These are phyloP conservation scores for Globisporangium apiculatum DNA, from an alignment of 352 stramenopile species.

Conservation along the genomic window DNA sequence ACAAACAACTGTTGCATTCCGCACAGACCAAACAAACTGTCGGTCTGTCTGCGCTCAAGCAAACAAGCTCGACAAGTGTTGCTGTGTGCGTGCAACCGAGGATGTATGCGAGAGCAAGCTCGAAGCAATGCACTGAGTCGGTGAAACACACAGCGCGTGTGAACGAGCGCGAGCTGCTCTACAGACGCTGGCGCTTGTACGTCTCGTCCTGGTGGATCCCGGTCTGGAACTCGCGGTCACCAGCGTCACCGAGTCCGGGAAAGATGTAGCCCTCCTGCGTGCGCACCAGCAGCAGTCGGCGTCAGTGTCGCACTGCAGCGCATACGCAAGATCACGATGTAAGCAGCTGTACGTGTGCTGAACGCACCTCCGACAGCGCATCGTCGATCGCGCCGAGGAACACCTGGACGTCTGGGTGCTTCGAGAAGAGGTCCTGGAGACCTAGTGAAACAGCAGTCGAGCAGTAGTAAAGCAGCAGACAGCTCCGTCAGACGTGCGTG, in stretches of 20 bases:
- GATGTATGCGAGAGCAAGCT: too few species aligned
- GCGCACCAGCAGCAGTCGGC: slow-evolving; percentile 6
- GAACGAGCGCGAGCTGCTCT: slow-evolving; percentile 1
- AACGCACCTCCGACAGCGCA: slow-evolving; percentile 50
- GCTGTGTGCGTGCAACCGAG: too few species aligned
- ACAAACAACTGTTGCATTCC: too few species aligned
- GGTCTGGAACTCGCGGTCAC: slow-evolving; percentile 81
- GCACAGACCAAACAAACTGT: too few species aligned
- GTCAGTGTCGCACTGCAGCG: background rate
- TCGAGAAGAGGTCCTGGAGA: slow-evolving; percentile 69
- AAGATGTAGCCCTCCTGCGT: slow-evolving; percentile 71
- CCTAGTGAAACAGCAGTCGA: slow-evolving; percentile 15
- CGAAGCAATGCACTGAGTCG: too few species aligned
- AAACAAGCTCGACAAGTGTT: too few species aligned
- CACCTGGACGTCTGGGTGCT: slow-evolving; percentile 76
- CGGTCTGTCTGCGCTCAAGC: too few species aligned
- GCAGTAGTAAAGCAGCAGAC: background rate
- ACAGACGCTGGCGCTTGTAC: slow-evolving; percentile 62
- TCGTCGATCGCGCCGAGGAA: slow-evolving; percentile 76
- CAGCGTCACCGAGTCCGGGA: slow-evolving; percentile 74
- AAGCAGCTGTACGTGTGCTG: background rate
- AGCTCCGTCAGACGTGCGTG: background rate
- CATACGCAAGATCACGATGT: background rate
- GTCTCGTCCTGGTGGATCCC: slow-evolving; percentile 36
- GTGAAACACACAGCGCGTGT: too few species aligned